Conservation (phyloP, 345 rosid species). For the Hypericum perforatum region DNA sequence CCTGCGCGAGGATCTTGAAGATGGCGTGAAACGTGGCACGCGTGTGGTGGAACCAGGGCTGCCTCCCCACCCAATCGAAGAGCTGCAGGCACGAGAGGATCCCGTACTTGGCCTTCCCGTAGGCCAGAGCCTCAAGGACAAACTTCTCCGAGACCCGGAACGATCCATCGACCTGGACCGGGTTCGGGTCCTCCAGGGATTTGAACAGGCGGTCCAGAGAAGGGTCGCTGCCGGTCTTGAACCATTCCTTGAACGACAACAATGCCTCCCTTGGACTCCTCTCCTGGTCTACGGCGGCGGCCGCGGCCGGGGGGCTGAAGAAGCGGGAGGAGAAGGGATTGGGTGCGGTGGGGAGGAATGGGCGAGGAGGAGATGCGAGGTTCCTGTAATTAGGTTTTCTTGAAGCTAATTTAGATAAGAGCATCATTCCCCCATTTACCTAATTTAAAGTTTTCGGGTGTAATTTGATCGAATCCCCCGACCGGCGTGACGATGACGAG, state of each 20-base stretch:
- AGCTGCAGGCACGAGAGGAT: slow-evolving; percentile 64
- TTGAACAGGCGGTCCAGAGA: slow-evolving; percentile 36
- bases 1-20: slow-evolving; percentile 50
- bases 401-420: no score
- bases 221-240: slow-evolving; percentile 22
- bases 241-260: slow-evolving; percentile 50
- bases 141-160: slow-evolving; percentile 44
- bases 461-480: no score
- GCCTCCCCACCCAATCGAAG: slow-evolving; percentile 92
- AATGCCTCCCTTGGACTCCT: slow-evolving; percentile 26
- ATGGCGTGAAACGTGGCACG: slow-evolving; percentile 57
- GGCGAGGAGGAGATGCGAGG: no score
- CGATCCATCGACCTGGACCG: slow-evolving; percentile 32
- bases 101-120: slow-evolving; percentile 29
- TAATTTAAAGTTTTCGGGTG: no score
- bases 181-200: slow-evolving; percentile 17
- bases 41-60: slow-evolving; percentile 49
- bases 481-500: no score
- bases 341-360: no score
- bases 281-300: not conserved
- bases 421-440: no score
- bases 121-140: slow-evolving; percentile 48
- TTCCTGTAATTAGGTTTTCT: no score
- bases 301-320: slow-evolving; percentile 2
- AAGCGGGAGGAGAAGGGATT: not conserved